Evolutionary conservation across 306 rosid species (phyloP), one percentile per base, ranked within the genome.

Genomic region (Lablab purpureus): DNA sequence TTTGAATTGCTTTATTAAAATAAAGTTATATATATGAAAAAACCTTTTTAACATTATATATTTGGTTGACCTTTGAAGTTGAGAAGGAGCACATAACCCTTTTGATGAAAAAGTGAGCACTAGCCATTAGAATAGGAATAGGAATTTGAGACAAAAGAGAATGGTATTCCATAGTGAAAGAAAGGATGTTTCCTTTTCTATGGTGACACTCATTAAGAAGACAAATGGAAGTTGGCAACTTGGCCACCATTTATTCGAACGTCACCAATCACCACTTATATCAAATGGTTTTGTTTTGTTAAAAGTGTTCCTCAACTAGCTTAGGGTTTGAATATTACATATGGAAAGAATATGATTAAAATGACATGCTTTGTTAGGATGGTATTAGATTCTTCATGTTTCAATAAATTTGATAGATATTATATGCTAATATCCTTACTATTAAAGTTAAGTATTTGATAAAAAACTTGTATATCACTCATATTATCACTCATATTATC

Each of bases 161-260:
- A 60, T 60, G 6, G 67, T 18, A 40, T 64, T 50, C 49, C 7
- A 45, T 3, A 30, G 30, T 51, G 71, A 62, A 30, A 50, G 28
- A 54, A 73, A 10, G 8, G 9, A 5, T 8, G 3, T 19, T 1
- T 11, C 7, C 4, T 59, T 59, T 58, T 74, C 43, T 22, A 2
- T 15, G 23, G 75, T 5, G 27, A 60, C 4, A 25, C 1, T 2
- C 4, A 23, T 4, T 2, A 25, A 25, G 1, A 59, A 59, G 19
- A 59, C 66, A 27, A 59, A 59, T 59, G 30, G 37, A 2, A 27
- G 3, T 25, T 28, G 67, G 11, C 43, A 25, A 69, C 11, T 23
- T 71, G 19, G 30, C 62, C 75, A 70, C 60, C 19, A 59, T 27
- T 55, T 27, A 11, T 25, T 13, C 5, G 40, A 59, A 59, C 65